Conservation (phyloP, 1,139 yeast genomes). For the Kodamaea derodonti region DNA sequence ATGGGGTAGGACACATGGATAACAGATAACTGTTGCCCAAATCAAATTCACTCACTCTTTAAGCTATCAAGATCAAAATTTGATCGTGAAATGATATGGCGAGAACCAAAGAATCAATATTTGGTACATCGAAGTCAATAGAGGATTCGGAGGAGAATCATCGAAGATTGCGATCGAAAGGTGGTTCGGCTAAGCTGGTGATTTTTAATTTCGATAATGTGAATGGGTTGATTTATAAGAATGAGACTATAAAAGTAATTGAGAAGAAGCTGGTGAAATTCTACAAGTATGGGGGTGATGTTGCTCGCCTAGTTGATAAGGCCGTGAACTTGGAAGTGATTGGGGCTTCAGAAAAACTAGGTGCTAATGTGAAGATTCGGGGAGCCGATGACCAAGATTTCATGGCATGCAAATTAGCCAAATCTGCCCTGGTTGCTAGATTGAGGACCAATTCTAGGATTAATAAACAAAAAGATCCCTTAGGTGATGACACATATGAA, state of each 20-base stretch:
- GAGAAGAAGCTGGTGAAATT: neutral
- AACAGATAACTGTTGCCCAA: too few relatives aligned
- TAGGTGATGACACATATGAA: slow-evolving; percentile 43
- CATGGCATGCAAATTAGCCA: neutral
- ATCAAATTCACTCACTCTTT: too few relatives aligned
- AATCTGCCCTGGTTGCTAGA: neutral
- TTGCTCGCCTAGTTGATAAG: neutral
- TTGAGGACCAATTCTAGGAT: neutral
- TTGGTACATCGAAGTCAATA: neutral
- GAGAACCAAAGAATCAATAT: neutral
- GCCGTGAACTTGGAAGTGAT: neutral
- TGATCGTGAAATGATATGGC: neutral
- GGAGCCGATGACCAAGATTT: neutral
- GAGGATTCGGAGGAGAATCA: slow-evolving; percentile 1
- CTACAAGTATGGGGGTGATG: neutral
- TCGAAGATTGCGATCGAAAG: slow-evolving; percentile 23
- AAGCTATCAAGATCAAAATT: too few relatives aligned
- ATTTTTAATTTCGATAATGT: slow-evolving; percentile 32
- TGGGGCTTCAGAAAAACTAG: neutral
- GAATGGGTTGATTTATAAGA: slow-evolving; percentile 23
- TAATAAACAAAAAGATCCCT: slow-evolving; percentile 27
- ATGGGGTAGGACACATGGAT: too few relatives aligned
- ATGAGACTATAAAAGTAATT: slow-evolving; percentile 16
- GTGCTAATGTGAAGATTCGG: neutral
- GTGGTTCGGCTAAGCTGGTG: slow-evolving; percentile 9